Percentiles rank a stretch among this genome's conserved stretches.
These are phyloP conservation scores for Ophiostoma quercus DNA, from an alignment of 2,329 filamentous ascomycete genomes.

Conservation along the genomic window DNA sequence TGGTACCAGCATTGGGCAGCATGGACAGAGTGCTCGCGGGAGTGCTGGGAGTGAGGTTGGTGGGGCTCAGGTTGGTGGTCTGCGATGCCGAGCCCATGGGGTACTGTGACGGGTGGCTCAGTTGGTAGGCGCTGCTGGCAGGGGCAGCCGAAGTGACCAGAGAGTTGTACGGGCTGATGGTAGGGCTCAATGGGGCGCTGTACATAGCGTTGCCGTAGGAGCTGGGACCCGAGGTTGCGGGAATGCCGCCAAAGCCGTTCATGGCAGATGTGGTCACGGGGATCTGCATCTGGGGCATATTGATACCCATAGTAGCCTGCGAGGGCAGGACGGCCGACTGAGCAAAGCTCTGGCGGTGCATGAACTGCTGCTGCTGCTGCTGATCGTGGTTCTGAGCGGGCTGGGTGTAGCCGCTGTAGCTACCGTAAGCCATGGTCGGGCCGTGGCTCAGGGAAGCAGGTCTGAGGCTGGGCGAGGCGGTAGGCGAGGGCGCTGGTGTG, in stretches of 20 bases:
- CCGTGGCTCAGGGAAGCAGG: neutral
- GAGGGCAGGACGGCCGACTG: conserved; percentile 7
- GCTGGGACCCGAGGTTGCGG: neutral
- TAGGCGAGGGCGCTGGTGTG: conserved; percentile 20
- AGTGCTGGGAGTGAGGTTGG: neutral
- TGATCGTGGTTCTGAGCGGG: conserved; percentile 8
- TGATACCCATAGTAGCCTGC: neutral
- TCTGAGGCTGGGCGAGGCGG: neutral
- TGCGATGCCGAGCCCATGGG: neutral
- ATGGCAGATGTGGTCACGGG: neutral
- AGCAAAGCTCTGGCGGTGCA: neutral
- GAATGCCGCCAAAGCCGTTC: neutral
- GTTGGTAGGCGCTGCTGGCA: neutral
- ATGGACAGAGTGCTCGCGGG: neutral
- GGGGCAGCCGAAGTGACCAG: neutral
- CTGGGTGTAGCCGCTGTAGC: neutral
- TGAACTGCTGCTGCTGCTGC: neutral
- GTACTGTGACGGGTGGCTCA: neutral
- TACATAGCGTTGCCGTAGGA: neutral
- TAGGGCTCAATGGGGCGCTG: neutral
- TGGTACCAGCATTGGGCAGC: neutral
- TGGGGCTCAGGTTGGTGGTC: neutral
- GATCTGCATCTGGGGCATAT: neutral
- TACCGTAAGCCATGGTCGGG: neutral
- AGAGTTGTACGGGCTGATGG: neutral